Base-by-base conservation (phyloP, 2,329 filamentous ascomycete species). In the Colletotrichum sp. region DNA sequence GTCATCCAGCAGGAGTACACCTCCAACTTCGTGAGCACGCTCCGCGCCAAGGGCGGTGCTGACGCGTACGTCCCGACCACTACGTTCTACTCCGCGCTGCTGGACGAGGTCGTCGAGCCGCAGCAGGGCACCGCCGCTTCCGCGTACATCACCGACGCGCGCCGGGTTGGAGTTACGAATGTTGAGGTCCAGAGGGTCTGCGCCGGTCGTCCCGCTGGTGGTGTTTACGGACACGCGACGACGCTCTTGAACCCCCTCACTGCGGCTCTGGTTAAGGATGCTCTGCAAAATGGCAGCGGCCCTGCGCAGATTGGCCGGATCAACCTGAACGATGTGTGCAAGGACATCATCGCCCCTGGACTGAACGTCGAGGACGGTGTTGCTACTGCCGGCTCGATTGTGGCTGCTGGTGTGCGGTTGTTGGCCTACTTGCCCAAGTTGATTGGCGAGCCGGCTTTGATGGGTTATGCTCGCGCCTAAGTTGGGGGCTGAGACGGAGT, bases 1-100 rank as follows among this genome's bases (percentile, higher is more conserved):
- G 79, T 90, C 30, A 80, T 88, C 8, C 89, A 91, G 81, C 89
- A 90, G 77, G 77, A 85, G 65, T 87, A 87, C 72, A 84, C 84
- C 52, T 86, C 84, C 32, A 82, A 85, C 5, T 89, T 86, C 80
- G 83, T 90, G 75, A 78, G 74, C 6, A 83, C 82, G 0, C 80
- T 91, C 5, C 84, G 88, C 15, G 77, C 76, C 10, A 82, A 86
- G 60, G 86, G 84, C 28, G 89, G 90, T 1, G 88, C 89, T 69
- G 88, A 86, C 1, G 88, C 88, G 6, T 91, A 90, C 77, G 88
- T 92, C 0, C 89, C 89, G 1, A 91, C 89, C 0, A 91, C 90
- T 0, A 89, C 85, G 0, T 83, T 92, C 62, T 91, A 89, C 81
- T 88, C 87, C 0, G 81, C 83, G 15, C 81, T 85, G 44, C 81